phyloP scores from a whole-genome alignment of 805 yeast species.

The Pichia sporocuriosa region DNA sequence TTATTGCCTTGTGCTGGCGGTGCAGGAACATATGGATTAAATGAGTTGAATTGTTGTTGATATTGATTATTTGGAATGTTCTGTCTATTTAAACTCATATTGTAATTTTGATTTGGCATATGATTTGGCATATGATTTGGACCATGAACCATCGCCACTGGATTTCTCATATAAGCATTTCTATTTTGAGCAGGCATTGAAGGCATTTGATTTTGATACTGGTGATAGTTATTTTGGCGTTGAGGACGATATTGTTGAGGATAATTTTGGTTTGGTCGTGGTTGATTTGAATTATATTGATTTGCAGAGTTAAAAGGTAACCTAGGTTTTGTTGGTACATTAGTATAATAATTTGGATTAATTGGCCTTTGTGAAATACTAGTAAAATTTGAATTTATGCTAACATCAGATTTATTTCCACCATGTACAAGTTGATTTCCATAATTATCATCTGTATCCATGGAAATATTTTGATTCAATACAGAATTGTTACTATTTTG shows the following conservation, averaged over 20 bases:
- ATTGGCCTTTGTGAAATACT: slow-evolving; percentile 73
- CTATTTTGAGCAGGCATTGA: slow-evolving; percentile 4
- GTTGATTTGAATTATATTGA: slow-evolving; percentile 10
- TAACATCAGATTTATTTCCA: slow-evolving; percentile 4
- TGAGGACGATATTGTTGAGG: slow-evolving; percentile 14
- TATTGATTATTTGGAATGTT: neutral
- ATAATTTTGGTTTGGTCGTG: slow-evolving; percentile 14
- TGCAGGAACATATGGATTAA: slow-evolving; percentile 5
- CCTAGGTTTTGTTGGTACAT: slow-evolving; percentile 17
- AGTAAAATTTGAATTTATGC: slow-evolving; percentile 53
- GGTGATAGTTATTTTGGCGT: neutral
- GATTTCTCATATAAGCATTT: slow-evolving; percentile 1
- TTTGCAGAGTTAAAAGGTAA: neutral
- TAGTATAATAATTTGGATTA: slow-evolving; percentile 48
- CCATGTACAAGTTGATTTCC: neutral
- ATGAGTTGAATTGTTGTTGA: slow-evolving; percentile 8
- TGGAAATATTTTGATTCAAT: neutral
- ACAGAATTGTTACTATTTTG: neutral
- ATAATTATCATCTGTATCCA: neutral
- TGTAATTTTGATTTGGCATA: neutral
- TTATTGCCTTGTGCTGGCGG: slow-evolving; percentile 8
- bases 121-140: neutral
- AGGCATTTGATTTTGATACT: slow-evolving; percentile 5
- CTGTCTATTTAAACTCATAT: neutral
- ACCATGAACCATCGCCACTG: slow-evolving; percentile 8